Base-by-base conservation (phyloP, 2,329 filamentous ascomycete genomes). In the Scortechinia acanthostroma region DNA sequence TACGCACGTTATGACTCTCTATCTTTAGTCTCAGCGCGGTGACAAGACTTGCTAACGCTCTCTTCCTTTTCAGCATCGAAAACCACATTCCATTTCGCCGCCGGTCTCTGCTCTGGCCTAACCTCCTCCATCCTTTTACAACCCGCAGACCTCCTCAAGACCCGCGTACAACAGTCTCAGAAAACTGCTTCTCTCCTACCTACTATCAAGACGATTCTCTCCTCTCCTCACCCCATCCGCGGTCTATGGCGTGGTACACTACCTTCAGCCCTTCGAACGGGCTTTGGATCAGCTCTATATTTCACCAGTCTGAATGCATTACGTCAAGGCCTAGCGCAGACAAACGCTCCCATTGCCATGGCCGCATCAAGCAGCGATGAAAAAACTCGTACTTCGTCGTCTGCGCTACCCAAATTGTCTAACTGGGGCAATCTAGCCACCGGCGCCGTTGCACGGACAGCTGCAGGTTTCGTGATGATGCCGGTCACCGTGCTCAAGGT, bases 401-500 rank as follows among this genome's bases (percentile, higher is more conserved):
- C 86, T 3, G 81, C 82, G 2, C 73, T 96, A 10, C 89, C 91
- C 1, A 86, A 86, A 52, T 75, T 97, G 42, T 88, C 85, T 50
- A 89, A 93, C 58, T 78, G 83, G 3, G 87, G 85, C 43, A 98
- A 98, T 57, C 73, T 98, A 17, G 68, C 86, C 13, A 90, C 91
- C 0, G 93, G 93, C 6, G 90, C 91, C 4, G 72, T 82, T 16
- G 91, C 93, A 20, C 77, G 93, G 45, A 90, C 89, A 1, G 83
- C 86, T 44, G 91, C 91, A 0, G 93, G 93, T 28, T 87, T 96
- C 57, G 68, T 94, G 42, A 80, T 97, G 66, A 97, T 96, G 88
- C 93, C 93, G 1, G 79, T 97, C 49, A 98, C 93, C 1, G 85
- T 98, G 40, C 84, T 98, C 57, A 98, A 98, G 60, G 93, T 97